Percentiles rank a stretch among this genome's conserved stretches.
These are phyloP conservation scores for Cordyceps cateniannulata DNA, from an alignment of 2,329 filamentous ascomycete genomes.

Conservation along the genomic window DNA sequence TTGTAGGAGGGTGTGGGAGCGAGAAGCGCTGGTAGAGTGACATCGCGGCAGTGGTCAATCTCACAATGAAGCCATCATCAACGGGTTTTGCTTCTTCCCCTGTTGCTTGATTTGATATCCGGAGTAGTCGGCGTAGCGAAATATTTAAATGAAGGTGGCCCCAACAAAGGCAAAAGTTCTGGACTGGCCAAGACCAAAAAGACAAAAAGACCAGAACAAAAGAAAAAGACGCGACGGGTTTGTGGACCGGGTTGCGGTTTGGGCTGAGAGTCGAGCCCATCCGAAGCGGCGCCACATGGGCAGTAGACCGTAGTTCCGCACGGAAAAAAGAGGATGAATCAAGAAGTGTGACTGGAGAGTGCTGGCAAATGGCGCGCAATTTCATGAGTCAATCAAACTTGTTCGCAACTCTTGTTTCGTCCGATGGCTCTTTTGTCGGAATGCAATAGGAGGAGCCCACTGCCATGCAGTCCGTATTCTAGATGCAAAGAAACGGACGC, in stretches of 20 bases:
- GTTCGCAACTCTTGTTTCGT: not conserved
- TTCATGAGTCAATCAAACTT: not conserved
- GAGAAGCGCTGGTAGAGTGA: not conserved
- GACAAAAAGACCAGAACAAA: not conserved
- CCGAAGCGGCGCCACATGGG: not conserved
- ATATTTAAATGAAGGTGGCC: not conserved
- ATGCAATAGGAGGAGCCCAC: not conserved
- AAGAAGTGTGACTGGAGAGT: not conserved
- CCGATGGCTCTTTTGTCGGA: not conserved
- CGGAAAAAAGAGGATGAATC: not conserved
- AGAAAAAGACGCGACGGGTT: not conserved
- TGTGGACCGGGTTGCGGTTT: not conserved
- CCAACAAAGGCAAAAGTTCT: too few relatives aligned
- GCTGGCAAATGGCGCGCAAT: not conserved
- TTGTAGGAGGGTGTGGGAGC: not conserved
- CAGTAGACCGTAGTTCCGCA: not conserved
- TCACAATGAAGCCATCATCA: not conserved
- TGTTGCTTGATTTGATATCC: not conserved
- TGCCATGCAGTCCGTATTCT: too few relatives aligned
- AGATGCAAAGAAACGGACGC: not conserved
- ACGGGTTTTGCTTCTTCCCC: not conserved
- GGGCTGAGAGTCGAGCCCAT: conserved; percentile 8
- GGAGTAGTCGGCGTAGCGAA: not conserved
- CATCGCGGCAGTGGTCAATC: not conserved
- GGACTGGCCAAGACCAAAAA: too few relatives aligned